A percentile compares a stretch with the other conserved stretches of the same genome.
These are phyloP conservation scores for Eutypa lata DNA, from an alignment of 2,329 filamentous ascomycete species.

Conservation along the genomic window DNA sequence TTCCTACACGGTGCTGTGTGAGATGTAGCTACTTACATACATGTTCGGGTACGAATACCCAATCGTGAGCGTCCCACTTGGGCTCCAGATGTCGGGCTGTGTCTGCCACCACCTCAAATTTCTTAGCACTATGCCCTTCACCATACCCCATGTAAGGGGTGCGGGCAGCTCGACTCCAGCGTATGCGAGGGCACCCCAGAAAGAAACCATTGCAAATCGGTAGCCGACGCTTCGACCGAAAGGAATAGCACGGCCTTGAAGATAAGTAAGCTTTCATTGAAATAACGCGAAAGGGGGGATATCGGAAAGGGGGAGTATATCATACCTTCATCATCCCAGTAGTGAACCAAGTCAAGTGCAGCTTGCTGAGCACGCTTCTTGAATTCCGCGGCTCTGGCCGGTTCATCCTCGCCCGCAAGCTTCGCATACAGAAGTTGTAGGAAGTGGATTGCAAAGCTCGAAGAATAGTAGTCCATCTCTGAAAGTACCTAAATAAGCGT, in stretches of 20 bases:
- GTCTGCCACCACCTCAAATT: conserved; percentile 79
- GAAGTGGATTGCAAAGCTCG: conserved; percentile 79
- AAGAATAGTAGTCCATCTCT: conserved; percentile 84
- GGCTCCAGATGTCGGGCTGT: conserved; percentile 70
- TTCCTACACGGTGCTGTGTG: background rate
- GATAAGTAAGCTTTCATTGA: conserved; percentile 1
- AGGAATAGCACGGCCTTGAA: conserved; percentile 60
- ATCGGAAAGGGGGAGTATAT: background rate
- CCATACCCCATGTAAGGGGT: conserved; percentile 73
- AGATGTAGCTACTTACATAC: conserved; percentile 44
- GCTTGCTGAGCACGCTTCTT: conserved; percentile 63
- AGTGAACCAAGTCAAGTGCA: conserved; percentile 70
- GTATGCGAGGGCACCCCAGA: conserved; percentile 76
- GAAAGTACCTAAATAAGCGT: conserved; percentile 4
- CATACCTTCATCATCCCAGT: conserved; percentile 64
- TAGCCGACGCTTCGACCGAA: conserved; percentile 78
- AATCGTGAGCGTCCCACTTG: conserved; percentile 70
- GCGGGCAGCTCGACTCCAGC: conserved; percentile 69
- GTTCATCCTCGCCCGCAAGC: conserved; percentile 64
- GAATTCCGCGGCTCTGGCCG: conserved; percentile 65
- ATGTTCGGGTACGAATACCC: conserved; percentile 79
- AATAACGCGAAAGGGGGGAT: background rate
- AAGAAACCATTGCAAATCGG: conserved; percentile 81
- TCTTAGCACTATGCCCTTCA: conserved; percentile 71
- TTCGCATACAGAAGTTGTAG: conserved; percentile 75